Evolutionary conservation across 2,329 filamentous ascomycete species (phyloP).

Genomic region (Nothophaeocryptopus gaeumannii): DNA sequence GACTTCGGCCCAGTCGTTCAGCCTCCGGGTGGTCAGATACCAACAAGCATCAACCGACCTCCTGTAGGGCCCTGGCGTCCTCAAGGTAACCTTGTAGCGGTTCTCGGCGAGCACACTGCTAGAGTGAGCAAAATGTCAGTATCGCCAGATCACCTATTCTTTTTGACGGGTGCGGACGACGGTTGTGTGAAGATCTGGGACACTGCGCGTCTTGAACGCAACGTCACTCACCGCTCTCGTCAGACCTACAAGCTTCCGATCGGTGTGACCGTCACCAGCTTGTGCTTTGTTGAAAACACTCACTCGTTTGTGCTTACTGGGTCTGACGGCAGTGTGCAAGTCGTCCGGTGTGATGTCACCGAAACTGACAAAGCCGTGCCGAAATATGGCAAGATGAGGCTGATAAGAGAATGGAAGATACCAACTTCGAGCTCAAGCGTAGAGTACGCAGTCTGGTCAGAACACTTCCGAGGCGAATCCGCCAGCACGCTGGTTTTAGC

Average conservation of each 20-base stretch:
- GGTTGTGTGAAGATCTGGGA: constrained; percentile 93
- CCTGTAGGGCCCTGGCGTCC: constrained; percentile 73
- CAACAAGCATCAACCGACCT: constrained; percentile 39
- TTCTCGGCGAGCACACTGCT: constrained; percentile 81
- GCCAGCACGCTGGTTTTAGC: constrained; percentile 81
- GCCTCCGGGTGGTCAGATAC: constrained; percentile 51
- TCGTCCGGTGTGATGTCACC: constrained; percentile 74
- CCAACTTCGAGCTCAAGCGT: constrained; percentile 44
- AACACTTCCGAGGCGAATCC: constrained; percentile 82
- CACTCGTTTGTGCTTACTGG: constrained; percentile 91
- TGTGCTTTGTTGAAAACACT: constrained; percentile 91
- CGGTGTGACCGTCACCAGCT: constrained; percentile 69
- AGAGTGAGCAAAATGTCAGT: constrained; percentile 78
- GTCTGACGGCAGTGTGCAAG: constrained; percentile 83
- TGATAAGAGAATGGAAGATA: constrained; percentile 79
- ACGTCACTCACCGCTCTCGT: constrained; percentile 75
- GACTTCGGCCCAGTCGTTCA: constrained; percentile 78
- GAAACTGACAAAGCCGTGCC: constrained; percentile 52
- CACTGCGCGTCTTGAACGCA: constrained; percentile 81
- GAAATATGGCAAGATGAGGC: constrained; percentile 73
- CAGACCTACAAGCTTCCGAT: constrained; percentile 76
- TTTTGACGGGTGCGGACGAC: constrained; percentile 89
- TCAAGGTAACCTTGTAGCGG: constrained; percentile 77
- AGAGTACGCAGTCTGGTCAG: constrained; percentile 84
- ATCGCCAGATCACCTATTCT: constrained; percentile 89